Conservation (phyloP, 2,329 filamentous ascomycete genomes). For the Fusarium buharicum region DNA sequence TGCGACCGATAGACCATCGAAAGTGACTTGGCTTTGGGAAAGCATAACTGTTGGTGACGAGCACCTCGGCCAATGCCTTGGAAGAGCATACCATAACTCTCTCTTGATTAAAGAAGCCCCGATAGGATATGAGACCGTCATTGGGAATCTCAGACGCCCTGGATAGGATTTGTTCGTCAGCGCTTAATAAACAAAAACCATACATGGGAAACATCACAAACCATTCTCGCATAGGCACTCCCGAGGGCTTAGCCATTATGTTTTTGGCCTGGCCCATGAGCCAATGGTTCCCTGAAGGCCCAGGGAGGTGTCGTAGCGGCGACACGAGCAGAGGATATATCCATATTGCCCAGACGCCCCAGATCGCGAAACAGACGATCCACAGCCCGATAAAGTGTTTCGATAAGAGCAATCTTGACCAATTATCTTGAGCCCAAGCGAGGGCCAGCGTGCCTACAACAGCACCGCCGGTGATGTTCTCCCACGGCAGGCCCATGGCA, state of each 20-base stretch:
- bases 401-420: conserved; percentile 49
- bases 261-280: conserved; percentile 59
- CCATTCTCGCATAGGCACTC: conserved; percentile 61
- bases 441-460: conserved; percentile 40
- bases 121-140: conserved; percentile 75
- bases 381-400: conserved; percentile 51
- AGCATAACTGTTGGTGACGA: conserved; percentile 75
- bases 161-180: conserved; percentile 46
- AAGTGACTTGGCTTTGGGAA: conserved; percentile 71
- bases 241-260: conserved; percentile 55
- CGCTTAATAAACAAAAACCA: neutral
- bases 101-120: conserved; percentile 70
- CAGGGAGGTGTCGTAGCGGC: conserved; percentile 60
- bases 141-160: conserved; percentile 72
- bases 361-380: conserved; percentile 50
- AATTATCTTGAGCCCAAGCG: conserved; percentile 30
- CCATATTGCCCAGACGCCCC: conserved; percentile 55
- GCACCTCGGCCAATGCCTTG: conserved; percentile 75
- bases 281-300: conserved; percentile 56
- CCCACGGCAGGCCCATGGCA: conserved; percentile 41
- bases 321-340: conserved; percentile 63
- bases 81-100: conserved; percentile 69
- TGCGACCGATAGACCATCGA: conserved; percentile 65
- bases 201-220: conserved; percentile 43
- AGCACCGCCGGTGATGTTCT: conserved; percentile 40